A percentile compares a stretch with the other conserved stretches of the same genome.
These are phyloP conservation scores for Euphrasia confusa DNA, from an alignment of 257 asterid species.

Conservation along the genomic window DNA sequence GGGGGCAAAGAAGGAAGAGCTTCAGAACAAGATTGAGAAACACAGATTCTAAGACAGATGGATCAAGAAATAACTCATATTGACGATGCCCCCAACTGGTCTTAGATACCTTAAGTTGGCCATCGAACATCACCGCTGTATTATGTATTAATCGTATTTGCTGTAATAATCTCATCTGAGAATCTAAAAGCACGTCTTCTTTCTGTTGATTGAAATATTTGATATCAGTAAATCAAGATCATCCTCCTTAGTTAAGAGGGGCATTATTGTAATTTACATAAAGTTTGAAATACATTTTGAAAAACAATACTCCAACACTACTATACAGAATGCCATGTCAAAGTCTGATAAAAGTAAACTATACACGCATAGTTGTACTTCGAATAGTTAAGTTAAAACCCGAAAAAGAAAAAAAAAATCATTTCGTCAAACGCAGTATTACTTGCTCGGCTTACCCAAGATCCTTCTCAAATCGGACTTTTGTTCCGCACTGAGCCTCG, in stretches of 20 bases:
- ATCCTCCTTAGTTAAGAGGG: background rate
- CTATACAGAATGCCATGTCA: too few species aligned
- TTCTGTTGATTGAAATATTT: too few species aligned
- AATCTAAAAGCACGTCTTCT: too few species aligned
- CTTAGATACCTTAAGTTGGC: background rate
- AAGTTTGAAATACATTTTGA: too few species aligned
- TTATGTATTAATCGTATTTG: background rate
- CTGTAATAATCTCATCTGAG: too few species aligned
- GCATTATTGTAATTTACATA: background rate
- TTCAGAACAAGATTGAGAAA: conserved; percentile 45
- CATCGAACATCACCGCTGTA: background rate
- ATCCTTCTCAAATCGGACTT: conserved; percentile 29
- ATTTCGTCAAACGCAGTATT: too few species aligned
- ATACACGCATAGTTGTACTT: too few species aligned
- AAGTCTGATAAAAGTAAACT: too few species aligned
- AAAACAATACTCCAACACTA: too few species aligned
- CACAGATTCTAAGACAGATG: conserved; percentile 33
- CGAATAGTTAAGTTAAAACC: too few species aligned
- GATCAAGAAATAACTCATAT: background rate
- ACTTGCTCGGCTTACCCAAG: too few species aligned
- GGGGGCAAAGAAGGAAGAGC: conserved; percentile 42
- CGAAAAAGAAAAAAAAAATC: too few species aligned
- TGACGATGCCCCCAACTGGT: conserved; percentile 7
- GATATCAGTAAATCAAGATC: background rate
- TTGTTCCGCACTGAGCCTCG: conserved; percentile 47